Base-by-base conservation (phyloP, 2,329 filamentous ascomycete species). In the Beauveria sp. region DNA sequence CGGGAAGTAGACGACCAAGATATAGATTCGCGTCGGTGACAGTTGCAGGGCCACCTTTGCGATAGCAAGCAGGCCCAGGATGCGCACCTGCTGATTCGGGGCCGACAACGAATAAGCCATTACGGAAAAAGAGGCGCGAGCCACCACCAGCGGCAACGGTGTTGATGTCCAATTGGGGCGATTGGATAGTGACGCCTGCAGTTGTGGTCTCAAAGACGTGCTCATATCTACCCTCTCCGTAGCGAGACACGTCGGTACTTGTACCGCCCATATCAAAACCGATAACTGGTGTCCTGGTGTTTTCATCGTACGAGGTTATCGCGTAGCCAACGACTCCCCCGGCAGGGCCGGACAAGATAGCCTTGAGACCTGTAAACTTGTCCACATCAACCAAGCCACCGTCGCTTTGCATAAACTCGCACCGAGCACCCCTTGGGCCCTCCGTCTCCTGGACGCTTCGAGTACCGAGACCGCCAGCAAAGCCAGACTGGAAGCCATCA, bases 251-350 rank as follows among this genome's bases (percentile, higher is more conserved):
- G 72, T 97, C 93, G 1, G 93, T 97, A 62, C 88, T 93, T 0
- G 93, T 97, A 12, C 93, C 93, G 43, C 91, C 91, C 93, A 97
- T 97, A 67, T 97, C 93, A 69, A 97, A 97, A 0, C 93, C 93
- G 68, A 97, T 96, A 4, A 97, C 89, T 0, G 92, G 91, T 1
- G 85, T 91, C 70, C 86, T 90, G 4, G 91, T 95, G 56, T 88
- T 79, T 0, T 88, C 82, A 66, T 97, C 93, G 71, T 95, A 97
- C 1, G 89, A 95, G 0, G 93, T 97, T 22, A 93, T 85, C 20
- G 93, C 92, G 72, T 96, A 96, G 4, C 93, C 93, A 0, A 96
- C 92, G 0, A 96, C 93, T 46, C 93, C 93, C 38, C 92, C 93
- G n/a, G 93, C 93, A 1, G 93, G 93, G 0, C 93, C 93, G 0